Conservation (phyloP, 352 stramenopile species). For the Thalassiosira exigua region DNA sequence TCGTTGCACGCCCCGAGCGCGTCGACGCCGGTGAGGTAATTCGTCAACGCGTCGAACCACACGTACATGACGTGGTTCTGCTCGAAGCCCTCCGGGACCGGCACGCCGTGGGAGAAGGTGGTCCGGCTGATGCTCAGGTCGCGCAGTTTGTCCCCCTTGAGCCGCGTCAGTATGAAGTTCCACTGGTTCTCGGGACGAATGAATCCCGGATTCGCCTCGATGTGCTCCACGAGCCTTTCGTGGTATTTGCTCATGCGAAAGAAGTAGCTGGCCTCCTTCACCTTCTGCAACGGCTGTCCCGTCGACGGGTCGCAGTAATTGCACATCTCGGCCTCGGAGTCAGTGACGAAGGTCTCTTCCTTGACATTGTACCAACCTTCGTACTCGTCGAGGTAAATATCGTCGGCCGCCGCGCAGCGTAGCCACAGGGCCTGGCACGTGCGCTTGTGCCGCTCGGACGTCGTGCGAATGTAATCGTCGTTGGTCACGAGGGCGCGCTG, state of each 20-base stretch:
- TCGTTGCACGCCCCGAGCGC: conserved; percentile 69
- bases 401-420: conserved; percentile 85
- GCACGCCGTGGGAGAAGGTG: conserved; percentile 95
- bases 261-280: conserved; percentile 98
- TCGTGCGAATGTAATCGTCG: conserved; percentile 96
- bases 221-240: conserved; percentile 92
- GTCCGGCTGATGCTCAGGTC: conserved; percentile 97
- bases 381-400: conserved; percentile 98
- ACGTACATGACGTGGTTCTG: conserved; percentile 99
- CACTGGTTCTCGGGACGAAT: conserved; percentile 94
- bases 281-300: conserved; percentile 94
- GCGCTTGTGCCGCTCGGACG: conserved; percentile 92
- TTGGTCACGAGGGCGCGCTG: conserved; percentile 87
- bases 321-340: conserved; percentile 93
- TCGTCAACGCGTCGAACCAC: conserved; percentile 99
- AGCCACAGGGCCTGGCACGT: conserved; percentile 96
- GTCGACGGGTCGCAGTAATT: conserved; percentile 95
- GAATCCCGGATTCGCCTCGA: conserved; percentile 94
- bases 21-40: conserved; percentile 95
- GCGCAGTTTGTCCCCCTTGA: conserved; percentile 91
- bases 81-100: conserved; percentile 92
- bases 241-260: conserved; percentile 99
- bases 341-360: conserved; percentile 98
- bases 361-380: conserved; percentile 99
- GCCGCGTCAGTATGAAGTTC: conserved; percentile 93